These are phyloP conservation scores for Hemerocallis citrina DNA, from an alignment of 106 monocot genomes.

Conservation along the genomic window DNA sequence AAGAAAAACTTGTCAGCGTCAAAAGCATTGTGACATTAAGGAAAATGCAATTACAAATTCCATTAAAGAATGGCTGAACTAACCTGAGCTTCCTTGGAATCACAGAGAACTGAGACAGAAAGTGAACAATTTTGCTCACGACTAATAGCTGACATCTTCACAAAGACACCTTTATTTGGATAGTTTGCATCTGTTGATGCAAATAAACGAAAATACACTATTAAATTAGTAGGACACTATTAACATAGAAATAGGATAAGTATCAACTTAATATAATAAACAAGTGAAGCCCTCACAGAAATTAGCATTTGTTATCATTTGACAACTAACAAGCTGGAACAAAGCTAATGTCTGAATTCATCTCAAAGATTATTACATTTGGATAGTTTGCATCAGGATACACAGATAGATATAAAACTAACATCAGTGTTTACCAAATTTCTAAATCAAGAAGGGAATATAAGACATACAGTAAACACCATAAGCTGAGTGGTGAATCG, in stretches of 20 bases:
- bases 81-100: constrained; percentile 35
- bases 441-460: too few relatives aligned
- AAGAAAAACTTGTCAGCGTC: background rate
- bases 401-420: too few relatives aligned
- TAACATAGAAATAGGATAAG: background rate
- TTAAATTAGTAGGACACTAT: background rate
- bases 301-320: background rate
- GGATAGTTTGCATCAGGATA: too few relatives aligned
- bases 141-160: constrained; percentile 41
- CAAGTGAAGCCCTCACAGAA: background rate
- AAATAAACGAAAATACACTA: constrained; percentile 7
- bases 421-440: too few relatives aligned
- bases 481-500: too few relatives aligned
- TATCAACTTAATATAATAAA: background rate
- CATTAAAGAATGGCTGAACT: constrained; percentile 7
- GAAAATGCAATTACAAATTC: background rate
- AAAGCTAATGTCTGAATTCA: too few relatives aligned
- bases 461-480: too few relatives aligned
- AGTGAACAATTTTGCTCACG: constrained; percentile 50
- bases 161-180: constrained; percentile 60
- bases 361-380: too few relatives aligned
- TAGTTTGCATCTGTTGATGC: constrained; percentile 47
- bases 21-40: background rate
- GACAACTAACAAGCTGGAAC: background rate
- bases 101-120: constrained; percentile 61